Percentiles rank a stretch among this genome's conserved stretches.
Evolutionary conservation across 75 land plant species (phyloP).

Genomic region (Cunninghamia lanceolata): DNA sequence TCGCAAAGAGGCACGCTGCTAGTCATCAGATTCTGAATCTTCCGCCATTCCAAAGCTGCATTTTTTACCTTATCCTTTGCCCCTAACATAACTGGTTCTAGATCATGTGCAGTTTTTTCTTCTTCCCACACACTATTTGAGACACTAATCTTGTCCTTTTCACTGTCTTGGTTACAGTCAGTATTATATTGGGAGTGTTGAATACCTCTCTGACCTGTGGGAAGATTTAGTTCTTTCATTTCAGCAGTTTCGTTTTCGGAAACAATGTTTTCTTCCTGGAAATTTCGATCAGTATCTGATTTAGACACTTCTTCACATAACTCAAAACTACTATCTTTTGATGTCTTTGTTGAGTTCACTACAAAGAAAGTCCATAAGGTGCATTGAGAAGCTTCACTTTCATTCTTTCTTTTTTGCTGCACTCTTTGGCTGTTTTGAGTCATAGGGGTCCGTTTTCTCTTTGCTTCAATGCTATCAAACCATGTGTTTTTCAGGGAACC

Average conservation of each 20-base stretch:
- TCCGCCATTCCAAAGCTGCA: constrained; percentile 73
- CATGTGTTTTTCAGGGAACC: neutral
- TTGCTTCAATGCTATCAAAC: constrained; percentile 1
- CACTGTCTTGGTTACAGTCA: neutral
- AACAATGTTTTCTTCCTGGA: neutral
- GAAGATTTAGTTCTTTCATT: constrained; percentile 2
- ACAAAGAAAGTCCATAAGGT: neutral
- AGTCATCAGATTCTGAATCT: constrained; percentile 74
- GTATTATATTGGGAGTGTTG: neutral
- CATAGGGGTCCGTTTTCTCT: constrained; percentile 1
- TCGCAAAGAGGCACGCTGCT: constrained; percentile 69
- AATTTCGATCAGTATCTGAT: neutral
- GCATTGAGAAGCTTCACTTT: neutral
- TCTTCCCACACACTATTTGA: neutral
- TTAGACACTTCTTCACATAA: neutral
- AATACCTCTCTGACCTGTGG: neutral
- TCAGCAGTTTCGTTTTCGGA: neutral
- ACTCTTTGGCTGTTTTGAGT: constrained; percentile 3
- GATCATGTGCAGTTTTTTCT: neutral
- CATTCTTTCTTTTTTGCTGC: neutral
- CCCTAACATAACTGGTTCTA: neutral
- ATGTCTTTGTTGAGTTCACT: neutral
- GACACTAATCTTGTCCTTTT: neutral
- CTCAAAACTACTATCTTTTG: neutral
- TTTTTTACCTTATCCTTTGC: constrained; percentile 20